A percentile compares a stretch with the other conserved stretches of the same genome.
Evolutionary conservation across 805 yeast genomes (phyloP).

Genomic region (Yamadazyma scolyti): DNA sequence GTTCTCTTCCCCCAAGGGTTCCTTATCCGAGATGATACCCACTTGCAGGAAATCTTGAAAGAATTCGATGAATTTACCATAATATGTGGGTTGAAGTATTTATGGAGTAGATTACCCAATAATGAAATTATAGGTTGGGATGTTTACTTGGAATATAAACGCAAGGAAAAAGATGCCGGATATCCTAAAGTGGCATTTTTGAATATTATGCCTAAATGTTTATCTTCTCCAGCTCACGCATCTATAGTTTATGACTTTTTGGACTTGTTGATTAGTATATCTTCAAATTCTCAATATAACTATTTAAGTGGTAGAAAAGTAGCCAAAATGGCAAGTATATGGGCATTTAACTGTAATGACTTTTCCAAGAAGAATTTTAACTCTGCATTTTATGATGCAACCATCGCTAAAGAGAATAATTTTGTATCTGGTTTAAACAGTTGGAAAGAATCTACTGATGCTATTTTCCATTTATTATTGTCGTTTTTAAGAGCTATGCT

Average conservation of each 20-base stretch:
- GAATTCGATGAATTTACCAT: conserved; percentile 63
- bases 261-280: conserved; percentile 71
- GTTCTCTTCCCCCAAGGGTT: conserved; percentile 57
- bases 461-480: conserved; percentile 74
- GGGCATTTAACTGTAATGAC: conserved; percentile 61
- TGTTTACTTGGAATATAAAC: conserved; percentile 66
- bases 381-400: conserved; percentile 37
- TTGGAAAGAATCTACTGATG: conserved; percentile 83
- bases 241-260: conserved; percentile 85
- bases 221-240: conserved; percentile 82
- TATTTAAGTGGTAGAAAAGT: conserved; percentile 77
- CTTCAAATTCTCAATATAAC: conserved; percentile 76
- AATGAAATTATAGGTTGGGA: conserved; percentile 85
- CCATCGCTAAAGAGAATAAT: conserved; percentile 24
- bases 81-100: conserved; percentile 70
- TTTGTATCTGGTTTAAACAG: conserved; percentile 69
- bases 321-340: conserved; percentile 76
- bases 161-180: conserved; percentile 59
- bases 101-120: conserved; percentile 84
- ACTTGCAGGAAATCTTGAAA: conserved; percentile 35
- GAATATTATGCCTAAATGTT: conserved; percentile 79
- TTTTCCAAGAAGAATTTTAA: conserved; percentile 14
- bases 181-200: conserved; percentile 73
- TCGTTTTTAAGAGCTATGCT: conserved; percentile 78
- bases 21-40: conserved; percentile 22